Evolutionary conservation across 306 rosid genomes (phyloP).

Genomic region (Quercus alba): DNA sequence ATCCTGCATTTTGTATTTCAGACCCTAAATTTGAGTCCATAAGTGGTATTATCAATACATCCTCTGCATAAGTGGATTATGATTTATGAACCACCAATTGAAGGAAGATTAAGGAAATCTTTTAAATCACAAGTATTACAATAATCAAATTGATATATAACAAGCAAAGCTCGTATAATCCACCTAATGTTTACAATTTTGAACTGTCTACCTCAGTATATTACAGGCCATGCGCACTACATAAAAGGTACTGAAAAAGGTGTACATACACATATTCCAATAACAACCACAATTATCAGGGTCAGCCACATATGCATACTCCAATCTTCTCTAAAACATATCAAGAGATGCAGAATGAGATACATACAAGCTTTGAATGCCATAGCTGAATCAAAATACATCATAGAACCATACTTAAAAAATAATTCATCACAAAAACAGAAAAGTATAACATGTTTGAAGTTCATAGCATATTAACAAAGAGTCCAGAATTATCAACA

Average conservation of each 20-base stretch:
- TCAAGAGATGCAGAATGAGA: slow-evolving; percentile 13
- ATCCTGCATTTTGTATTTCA: neutral
- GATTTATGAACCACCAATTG: neutral
- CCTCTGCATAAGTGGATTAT: neutral
- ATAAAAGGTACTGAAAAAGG: neutral
- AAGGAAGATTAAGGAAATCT: neutral
- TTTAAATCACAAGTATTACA: neutral
- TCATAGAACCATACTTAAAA: slow-evolving; percentile 14
- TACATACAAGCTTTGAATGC: neutral
- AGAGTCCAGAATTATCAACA: slow-evolving; percentile 19
- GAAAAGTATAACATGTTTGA: neutral
- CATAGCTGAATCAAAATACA: neutral
- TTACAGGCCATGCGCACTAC: slow-evolving; percentile 1
- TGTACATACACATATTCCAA: neutral
- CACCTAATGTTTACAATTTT: slow-evolving; percentile 1
- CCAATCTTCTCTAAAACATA: neutral
- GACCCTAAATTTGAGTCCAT: neutral
- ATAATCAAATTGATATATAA: neutral
- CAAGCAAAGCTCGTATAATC: slow-evolving; percentile 5
- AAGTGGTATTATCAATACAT: neutral
- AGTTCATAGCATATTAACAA: neutral
- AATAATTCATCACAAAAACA: neutral
- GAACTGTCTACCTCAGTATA: slow-evolving; percentile 7
- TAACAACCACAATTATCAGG: neutral
- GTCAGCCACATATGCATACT: neutral